These are phyloP conservation scores for Boletus rubropictus DNA, from an alignment of 768 basidiomycete species.

Conservation along the genomic window DNA sequence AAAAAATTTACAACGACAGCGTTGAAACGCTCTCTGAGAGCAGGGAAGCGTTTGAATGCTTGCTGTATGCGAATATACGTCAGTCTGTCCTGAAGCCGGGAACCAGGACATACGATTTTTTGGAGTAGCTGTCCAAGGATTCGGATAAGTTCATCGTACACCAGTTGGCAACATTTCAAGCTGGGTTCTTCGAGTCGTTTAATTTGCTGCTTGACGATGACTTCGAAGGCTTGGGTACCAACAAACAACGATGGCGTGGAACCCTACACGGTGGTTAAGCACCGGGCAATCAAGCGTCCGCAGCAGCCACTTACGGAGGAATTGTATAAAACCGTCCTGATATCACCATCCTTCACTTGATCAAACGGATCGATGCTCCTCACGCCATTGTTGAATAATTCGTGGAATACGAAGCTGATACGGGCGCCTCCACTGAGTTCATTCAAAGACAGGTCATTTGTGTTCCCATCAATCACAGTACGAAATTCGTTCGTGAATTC, in stretches of 20 bases:
- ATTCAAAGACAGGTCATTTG: slow-evolving; percentile 90
- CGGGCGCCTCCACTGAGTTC: slow-evolving; percentile 98
- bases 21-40: slow-evolving; percentile 95
- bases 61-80: slow-evolving; percentile 45
- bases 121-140: slow-evolving; percentile 87
- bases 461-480: slow-evolving; percentile 94
- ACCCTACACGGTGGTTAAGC: slow-evolving; percentile 45
- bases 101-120: slow-evolving; percentile 67
- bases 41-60: slow-evolving; percentile 94
- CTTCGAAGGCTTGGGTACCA: slow-evolving; percentile 94
- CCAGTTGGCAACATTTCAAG: slow-evolving; percentile 89
- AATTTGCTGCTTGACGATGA: slow-evolving; percentile 99
- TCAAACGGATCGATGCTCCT: slow-evolving; percentile 97
- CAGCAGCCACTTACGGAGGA: slow-evolving; percentile 70
- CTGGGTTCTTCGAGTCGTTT: slow-evolving; percentile 91
- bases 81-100: background rate
- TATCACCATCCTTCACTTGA: slow-evolving; percentile 98
- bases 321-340: slow-evolving; percentile 93
- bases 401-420: slow-evolving; percentile 99
- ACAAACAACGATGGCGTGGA: slow-evolving; percentile 96
- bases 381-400: slow-evolving; percentile 94
- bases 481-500: slow-evolving; percentile 98
- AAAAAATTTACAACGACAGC: slow-evolving; percentile 94
- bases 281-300: background rate
- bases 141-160: slow-evolving; percentile 96